Base-by-base conservation (phyloP, 2,329 filamentous ascomycete genomes). In the Chrysoporthe cubensis region DNA sequence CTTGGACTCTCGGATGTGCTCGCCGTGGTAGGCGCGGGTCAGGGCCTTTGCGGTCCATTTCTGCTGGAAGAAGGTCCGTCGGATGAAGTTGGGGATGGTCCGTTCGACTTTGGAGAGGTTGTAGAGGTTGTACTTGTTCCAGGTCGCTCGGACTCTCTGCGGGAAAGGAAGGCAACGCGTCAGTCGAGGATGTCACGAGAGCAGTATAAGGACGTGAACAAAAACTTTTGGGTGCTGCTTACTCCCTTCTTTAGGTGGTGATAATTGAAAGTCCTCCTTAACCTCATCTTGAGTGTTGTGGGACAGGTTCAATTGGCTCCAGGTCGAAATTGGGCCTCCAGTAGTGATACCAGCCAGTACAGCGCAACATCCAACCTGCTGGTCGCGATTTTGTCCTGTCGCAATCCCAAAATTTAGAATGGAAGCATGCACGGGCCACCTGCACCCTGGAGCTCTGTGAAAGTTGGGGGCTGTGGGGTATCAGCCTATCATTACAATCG, bases 71-170 rank as follows among this genome's bases (percentile, higher is more conserved):
- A 96, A 96, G 57, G 94, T 97, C 72, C 87, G 86, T 13, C 40
- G 32, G 63, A 70, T 70, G 62, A 68, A 70, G 59, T 65, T 66
- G 44, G 68, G 68, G 32, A 70, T 70, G 16, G 58, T 70, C 26
- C 63, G 50, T 13, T 68, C 52, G 60, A 70, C 62, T 50, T 66
- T 62, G 62, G 84, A 82, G 72, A 99, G 82, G 81, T 97, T 97
- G 88, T 92, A 99, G 71, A 99, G 86, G 78, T 97, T 97, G 85
- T 93, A 94, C 83, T 97, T 97, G 85, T 93, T 97, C 96, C 95
- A 97, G 84, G 94, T 93, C 84, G 96, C 92, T 75, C 95, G 91
- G 79, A 97, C 79, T 91, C 93, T 96, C 94, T 98, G 77, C 65
- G 60, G 46, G 37, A 58, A 64, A 64, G 50, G 26, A 46, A 13